Percentiles rank a stretch among this genome's conserved stretches.
phyloP scores from a whole-genome alignment of 2,329 filamentous ascomycete species.

The Endocalyx cinctus region DNA sequence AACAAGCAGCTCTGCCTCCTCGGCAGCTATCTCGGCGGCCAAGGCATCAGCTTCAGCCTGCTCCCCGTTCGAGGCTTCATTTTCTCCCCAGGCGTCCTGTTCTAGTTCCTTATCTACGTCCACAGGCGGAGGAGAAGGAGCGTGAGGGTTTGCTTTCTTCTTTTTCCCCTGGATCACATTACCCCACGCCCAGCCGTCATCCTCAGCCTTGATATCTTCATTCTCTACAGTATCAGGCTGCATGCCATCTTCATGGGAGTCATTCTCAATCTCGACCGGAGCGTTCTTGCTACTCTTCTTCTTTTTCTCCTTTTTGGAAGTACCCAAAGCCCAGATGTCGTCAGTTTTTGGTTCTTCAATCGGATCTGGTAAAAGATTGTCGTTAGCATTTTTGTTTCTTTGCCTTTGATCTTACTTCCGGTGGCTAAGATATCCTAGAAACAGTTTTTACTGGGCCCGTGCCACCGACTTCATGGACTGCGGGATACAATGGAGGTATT shows the following conservation, averaged over 20 bases:
- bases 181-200: slow-evolving; percentile 40
- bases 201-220: slow-evolving; percentile 39
- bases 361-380: slow-evolving; percentile 34
- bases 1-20: slow-evolving; percentile 32
- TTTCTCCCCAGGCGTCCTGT: slow-evolving; percentile 27
- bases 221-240: slow-evolving; percentile 41
- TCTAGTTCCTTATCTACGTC: slow-evolving; percentile 25
- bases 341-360: slow-evolving; percentile 39
- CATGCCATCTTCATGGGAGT: slow-evolving; percentile 41
- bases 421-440: slow-evolving; percentile 15
- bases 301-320: slow-evolving; percentile 44
- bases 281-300: slow-evolving; percentile 51
- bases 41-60: slow-evolving; percentile 26
- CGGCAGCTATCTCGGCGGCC: slow-evolving; percentile 33
- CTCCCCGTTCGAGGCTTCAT: slow-evolving; percentile 30
- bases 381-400: slow-evolving; percentile 23
- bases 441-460: slow-evolving; percentile 11
- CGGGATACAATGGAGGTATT: too few relatives aligned
- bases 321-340: slow-evolving; percentile 31
- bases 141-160: slow-evolving; percentile 43
- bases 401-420: slow-evolving; percentile 14
- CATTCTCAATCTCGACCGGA: slow-evolving; percentile 42
- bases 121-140: slow-evolving; percentile 42
- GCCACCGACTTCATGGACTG: slow-evolving; percentile 11
- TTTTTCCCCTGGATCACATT: slow-evolving; percentile 32